phyloP scores from a whole-genome alignment of 202 grass and related monocot species.

The Bolboschoenoplectus hybrid region DNA sequence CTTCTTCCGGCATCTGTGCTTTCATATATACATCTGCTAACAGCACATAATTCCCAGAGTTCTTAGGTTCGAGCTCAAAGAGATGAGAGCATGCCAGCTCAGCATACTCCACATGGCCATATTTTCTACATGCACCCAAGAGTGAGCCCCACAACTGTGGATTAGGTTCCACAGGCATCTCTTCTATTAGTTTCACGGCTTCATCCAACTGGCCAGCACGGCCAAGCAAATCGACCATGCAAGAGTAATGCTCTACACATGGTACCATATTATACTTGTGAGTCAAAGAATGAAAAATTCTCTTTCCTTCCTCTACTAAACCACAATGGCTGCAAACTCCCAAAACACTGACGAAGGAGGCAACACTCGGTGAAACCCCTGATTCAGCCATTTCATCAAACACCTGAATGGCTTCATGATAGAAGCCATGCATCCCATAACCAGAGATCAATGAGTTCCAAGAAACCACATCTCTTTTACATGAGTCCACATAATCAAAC shows the following conservation, averaged over 20 bases:
- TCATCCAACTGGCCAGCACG: slow-evolving; percentile 80
- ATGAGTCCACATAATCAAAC: slow-evolving; percentile 55
- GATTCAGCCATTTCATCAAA: slow-evolving; percentile 64
- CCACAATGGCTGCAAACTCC: slow-evolving; percentile 90
- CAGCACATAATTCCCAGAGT: slow-evolving; percentile 89
- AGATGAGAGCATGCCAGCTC: slow-evolving; percentile 79
- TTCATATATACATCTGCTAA: slow-evolving; percentile 79
- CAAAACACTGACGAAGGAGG: slow-evolving; percentile 78
- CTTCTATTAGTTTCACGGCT: slow-evolving; percentile 72
- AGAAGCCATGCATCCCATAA: slow-evolving; percentile 74
- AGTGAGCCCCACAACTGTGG: slow-evolving; percentile 87
- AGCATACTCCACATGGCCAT: slow-evolving; percentile 65
- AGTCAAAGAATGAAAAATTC: slow-evolving; percentile 76
- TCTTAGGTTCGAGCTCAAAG: slow-evolving; percentile 80
- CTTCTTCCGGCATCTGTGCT: slow-evolving; percentile 66
- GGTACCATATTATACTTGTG: slow-evolving; percentile 54
- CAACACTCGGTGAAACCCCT: slow-evolving; percentile 55
- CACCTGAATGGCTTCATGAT: slow-evolving; percentile 54
- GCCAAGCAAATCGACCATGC: slow-evolving; percentile 93
- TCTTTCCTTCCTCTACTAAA: slow-evolving; percentile 75
- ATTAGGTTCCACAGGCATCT: slow-evolving; percentile 65
- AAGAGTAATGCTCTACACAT: slow-evolving; percentile 74
- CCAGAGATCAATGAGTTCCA: slow-evolving; percentile 95
- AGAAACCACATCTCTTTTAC: slow-evolving; percentile 70
- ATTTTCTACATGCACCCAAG: slow-evolving; percentile 82